Evolutionary conservation across 1,284 basidiomycete genomes (phyloP), one percentile per base, ranked within the genome.

Genomic region (Cutaneotrichosporon sp.): DNA sequence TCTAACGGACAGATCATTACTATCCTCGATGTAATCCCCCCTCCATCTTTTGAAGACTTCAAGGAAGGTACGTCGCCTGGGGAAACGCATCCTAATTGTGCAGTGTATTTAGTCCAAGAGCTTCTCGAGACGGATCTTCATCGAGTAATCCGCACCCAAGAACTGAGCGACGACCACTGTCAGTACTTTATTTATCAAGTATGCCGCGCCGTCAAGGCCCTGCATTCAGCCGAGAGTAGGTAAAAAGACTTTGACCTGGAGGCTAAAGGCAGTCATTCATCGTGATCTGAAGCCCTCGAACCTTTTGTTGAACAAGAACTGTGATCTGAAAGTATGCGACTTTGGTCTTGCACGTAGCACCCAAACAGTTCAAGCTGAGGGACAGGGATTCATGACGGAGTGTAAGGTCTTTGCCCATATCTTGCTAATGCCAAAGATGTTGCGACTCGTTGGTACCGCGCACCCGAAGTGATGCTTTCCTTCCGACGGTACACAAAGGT

Each of bases 401-500:
- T 30, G 70, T 69, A 46, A 51, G 64, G 57, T 1, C 8, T 36
- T 7, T 18, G 12, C 22, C 4, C 5, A 12, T 3, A n/a, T 1
- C 18, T 9, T 23, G 17, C 47, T 57, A 43, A 58, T 38, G 12
- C 8, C 12, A 4, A 43, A 54, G 52, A 53, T 23, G 51, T 44
- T 14, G 45, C 45, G 17, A 45, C 36, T 18, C 18, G 46, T 23
- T 80, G 79, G 90, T 94, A 96, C 68, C 84, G 91, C 39, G 91
- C 91, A 0, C 91, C 91, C 1, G 91, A 94, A 73, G 91, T 94
- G 76, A 94, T 96, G 92, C 80, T 96, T 54, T 93, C 90, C 3
- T 94, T 96, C 79, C 90, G 92, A 71, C 88, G 92, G 75, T 96
- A 96, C 77, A 92, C 90, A 52, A 92, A 92, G 77, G 88, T 86